A percentile compares a stretch with the other conserved stretches of the same genome.
Conservation (phyloP, 78 protist species). For the Pigoraptor vietnamica region DNA sequence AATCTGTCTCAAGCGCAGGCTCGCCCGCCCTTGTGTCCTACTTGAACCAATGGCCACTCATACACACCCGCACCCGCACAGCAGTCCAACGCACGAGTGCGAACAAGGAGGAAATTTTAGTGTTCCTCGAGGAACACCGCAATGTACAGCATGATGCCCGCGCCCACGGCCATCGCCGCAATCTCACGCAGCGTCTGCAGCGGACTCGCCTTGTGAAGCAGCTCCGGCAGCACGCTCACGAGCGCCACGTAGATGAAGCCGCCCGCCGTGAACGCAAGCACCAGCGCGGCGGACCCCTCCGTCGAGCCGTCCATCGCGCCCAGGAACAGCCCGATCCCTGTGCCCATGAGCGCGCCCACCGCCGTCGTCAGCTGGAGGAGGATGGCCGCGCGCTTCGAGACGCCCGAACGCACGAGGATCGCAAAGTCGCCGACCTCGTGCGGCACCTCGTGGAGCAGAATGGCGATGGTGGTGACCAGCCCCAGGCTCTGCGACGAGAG, state of each 20-base stretch:
- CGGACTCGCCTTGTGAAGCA: not conserved
- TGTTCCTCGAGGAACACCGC: too few relatives aligned
- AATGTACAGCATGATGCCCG: too few relatives aligned
- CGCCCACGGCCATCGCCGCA: too few relatives aligned
- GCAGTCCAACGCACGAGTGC: not conserved
- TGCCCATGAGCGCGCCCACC: conserved; percentile 34
- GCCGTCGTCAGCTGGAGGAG: conserved; percentile 39
- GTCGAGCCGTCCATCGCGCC: not conserved
- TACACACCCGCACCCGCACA: too few relatives aligned
- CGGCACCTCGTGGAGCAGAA: conserved; percentile 62
- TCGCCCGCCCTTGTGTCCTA: too few relatives aligned
- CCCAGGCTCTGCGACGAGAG: conserved; percentile 5
- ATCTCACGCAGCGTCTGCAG: too few relatives aligned
- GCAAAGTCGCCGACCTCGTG: conserved; percentile 73
- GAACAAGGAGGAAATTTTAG: not conserved
- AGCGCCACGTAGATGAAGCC: conserved; percentile 57
- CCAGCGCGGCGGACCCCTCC: not conserved
- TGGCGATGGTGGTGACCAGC: conserved; percentile 33
- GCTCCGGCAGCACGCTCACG: not conserved
- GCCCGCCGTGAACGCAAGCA: conserved; percentile 50
- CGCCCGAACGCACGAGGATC: conserved; percentile 48
- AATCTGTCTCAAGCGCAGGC: not conserved
- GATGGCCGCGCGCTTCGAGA: conserved; percentile 17
- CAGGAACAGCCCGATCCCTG: conserved; percentile 15
- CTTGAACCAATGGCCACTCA: not conserved